Percentiles rank a stretch among this genome's conserved stretches.
Evolutionary conservation across 2,329 filamentous ascomycete genomes (phyloP).

Genomic region (Fragosphaeria purpurea): DNA sequence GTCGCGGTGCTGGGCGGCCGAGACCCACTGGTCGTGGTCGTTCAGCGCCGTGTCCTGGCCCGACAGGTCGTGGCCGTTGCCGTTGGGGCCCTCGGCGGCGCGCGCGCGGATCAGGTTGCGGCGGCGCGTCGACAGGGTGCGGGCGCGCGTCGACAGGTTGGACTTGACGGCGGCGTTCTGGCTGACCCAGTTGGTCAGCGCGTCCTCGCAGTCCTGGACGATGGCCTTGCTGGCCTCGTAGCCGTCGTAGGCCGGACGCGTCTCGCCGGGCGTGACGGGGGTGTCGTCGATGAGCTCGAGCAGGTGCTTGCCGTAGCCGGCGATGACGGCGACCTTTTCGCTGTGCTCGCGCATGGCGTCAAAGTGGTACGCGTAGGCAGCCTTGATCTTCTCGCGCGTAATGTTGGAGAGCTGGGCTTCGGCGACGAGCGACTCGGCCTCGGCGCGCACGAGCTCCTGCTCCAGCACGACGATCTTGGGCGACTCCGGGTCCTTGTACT

Average conservation of each 20-base stretch:
- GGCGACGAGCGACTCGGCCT: constrained; percentile 96
- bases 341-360: constrained; percentile 94
- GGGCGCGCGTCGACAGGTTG: constrained; percentile 77
- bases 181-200: constrained; percentile 92
- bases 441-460: constrained; percentile 94
- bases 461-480: constrained; percentile 96
- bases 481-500: constrained; percentile 99
- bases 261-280: constrained; percentile 94
- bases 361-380: constrained; percentile 96
- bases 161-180: constrained; percentile 81
- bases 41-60: constrained; percentile 71
- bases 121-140: constrained; percentile 77
- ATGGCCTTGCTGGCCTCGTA: constrained; percentile 98
- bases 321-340: constrained; percentile 97
- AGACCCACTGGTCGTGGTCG: constrained; percentile 76
- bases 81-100: constrained; percentile 53
- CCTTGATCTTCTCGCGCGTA: constrained; percentile 98
- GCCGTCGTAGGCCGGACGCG: constrained; percentile 87
- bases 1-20: constrained; percentile 54
- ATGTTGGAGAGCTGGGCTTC: constrained; percentile 99
- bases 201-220: constrained; percentile 97
- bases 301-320: constrained; percentile 96
- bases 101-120: constrained; percentile 59
- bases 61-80: constrained; percentile 72
- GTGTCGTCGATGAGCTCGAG: constrained; percentile 93